Base-by-base conservation (phyloP, 495 filamentous ascomycete species). In the Daldinia vernicosa region DNA sequence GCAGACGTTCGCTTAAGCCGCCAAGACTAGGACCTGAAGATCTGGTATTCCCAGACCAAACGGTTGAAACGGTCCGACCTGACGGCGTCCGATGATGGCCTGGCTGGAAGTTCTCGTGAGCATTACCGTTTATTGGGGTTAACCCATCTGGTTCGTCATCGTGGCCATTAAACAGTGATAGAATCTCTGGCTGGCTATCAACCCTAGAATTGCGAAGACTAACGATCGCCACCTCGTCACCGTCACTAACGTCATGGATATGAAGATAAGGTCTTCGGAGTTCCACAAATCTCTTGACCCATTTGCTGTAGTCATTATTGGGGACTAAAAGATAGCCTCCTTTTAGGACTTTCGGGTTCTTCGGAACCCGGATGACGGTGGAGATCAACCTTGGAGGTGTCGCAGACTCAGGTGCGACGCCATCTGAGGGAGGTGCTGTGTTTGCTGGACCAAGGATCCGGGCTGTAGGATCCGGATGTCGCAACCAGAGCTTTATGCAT, bases 261-360 rank as follows among this genome's bases (percentile, higher is more conserved):
- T 98, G 93, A 63, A 99, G 83, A 74, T 98, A 99, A 6, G 96
- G 96, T 43, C 91, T 88, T 26, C 95, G 89, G 30, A 99, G 88
- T 75, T 99, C 96, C 53, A 97, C 93, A 75, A 94, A 97, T 45
- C 95, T 91, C 67, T 93, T 92, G 5, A 91, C 83, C 95, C 95
- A 99, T 64, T 89, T 86, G 27, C 89, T 90, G 27, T 89, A 90
- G 54, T 91, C 87, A 62, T 86, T 84, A 70, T 88, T 88, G 5
- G 94, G 93, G 4, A 90, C 91, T 17, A 97, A 82, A 28, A 98
- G 88, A 75, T 95, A 94, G 37, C 93, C 93, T 6, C 89, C 87
- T 80, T 95, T 96, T 51, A 93, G 83, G n/a, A 92, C 85, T 17
- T 85, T 84, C 2, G 93, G 84, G 65, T 90, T 91, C 77, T 92